Percentiles rank a stretch among this genome's conserved stretches.
Evolutionary conservation across 2,329 filamentous ascomycete species (phyloP).

Genomic region (Rutstroemia sp.): DNA sequence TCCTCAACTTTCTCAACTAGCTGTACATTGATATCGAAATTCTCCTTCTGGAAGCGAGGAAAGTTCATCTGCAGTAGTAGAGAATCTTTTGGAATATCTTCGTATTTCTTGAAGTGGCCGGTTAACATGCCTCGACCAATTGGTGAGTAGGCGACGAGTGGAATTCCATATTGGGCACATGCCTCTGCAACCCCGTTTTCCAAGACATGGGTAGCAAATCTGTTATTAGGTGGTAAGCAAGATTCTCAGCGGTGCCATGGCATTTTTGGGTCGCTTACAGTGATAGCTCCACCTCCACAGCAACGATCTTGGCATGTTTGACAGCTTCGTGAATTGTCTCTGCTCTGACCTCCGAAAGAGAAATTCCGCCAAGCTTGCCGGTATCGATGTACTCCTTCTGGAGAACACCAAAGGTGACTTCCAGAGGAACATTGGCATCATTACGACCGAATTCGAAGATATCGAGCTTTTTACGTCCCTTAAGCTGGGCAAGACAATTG

Average conservation of each 20-base stretch:
- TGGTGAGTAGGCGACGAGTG: slow-evolving; percentile 56
- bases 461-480: slow-evolving; percentile 40
- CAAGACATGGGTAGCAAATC: not conserved
- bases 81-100: slow-evolving; percentile 45
- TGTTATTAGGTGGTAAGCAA: too few relatives aligned
- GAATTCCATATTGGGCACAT: slow-evolving; percentile 55
- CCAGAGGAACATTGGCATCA: slow-evolving; percentile 35
- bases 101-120: slow-evolving; percentile 38
- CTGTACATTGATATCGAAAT: slow-evolving; percentile 56
- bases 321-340: slow-evolving; percentile 33
- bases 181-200: slow-evolving; percentile 33
- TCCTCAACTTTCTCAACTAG: slow-evolving; percentile 48
- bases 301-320: slow-evolving; percentile 30
- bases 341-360: slow-evolving; percentile 34
- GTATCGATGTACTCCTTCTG: slow-evolving; percentile 29
- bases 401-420: slow-evolving; percentile 23
- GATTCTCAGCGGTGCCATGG: too few relatives aligned
- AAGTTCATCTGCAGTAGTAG: slow-evolving; percentile 34
- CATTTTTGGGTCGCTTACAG: not conserved
- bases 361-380: slow-evolving; percentile 36
- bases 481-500: slow-evolving; percentile 40
- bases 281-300: slow-evolving; percentile 35
- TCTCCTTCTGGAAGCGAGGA: slow-evolving; percentile 54
- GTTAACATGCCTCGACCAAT: slow-evolving; percentile 54
- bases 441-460: slow-evolving; percentile 44